A percentile compares a stretch with the other conserved stretches of the same genome.
Conservation (phyloP, 495 filamentous ascomycete genomes). For the Penicillium coprophilum region DNA sequence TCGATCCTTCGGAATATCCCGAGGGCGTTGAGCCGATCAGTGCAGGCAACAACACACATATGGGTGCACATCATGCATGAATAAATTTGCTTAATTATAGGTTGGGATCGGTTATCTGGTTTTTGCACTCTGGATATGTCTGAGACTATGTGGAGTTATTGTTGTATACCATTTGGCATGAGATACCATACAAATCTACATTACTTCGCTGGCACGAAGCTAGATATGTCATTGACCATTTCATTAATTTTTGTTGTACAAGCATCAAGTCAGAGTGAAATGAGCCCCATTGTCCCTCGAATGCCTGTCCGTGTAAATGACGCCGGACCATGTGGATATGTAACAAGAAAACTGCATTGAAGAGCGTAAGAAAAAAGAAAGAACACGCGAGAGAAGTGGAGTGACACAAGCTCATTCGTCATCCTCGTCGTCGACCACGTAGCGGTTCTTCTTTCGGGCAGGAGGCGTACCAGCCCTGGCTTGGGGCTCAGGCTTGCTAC, state of each 20-base stretch:
- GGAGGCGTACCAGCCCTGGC: conserved; percentile 35
- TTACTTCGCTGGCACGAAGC: conserved; percentile 1
- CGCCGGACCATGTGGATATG: conserved; percentile 16
- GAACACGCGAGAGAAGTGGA: not conserved
- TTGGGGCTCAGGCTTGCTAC: conserved; percentile 27
- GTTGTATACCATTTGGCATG: conserved; percentile 3
- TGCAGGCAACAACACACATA: not conserved
- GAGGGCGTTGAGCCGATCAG: conserved; percentile 25
- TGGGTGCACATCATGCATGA: not conserved
- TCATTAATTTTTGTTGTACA: conserved; percentile 30
- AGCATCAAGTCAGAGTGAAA: conserved; percentile 5
- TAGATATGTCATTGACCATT: conserved; percentile 21
- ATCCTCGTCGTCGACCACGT: conserved; percentile 49
- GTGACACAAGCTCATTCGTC: conserved; percentile 33
- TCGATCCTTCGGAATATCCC: conserved; percentile 43
- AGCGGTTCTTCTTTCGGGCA: conserved; percentile 47
- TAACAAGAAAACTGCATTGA: conserved; percentile 9
- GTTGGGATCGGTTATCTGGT: not conserved
- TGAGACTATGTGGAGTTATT: not conserved
- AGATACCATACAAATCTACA: conserved; percentile 1
- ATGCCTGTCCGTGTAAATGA: conserved; percentile 14
- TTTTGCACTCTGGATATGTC: not conserved
- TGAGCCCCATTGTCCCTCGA: conserved; percentile 1
- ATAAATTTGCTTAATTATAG: not conserved
- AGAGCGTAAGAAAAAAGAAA: conserved; percentile 2